A percentile compares a stretch with the other conserved stretches of the same genome.
Conservation (phyloP, 2,329 filamentous ascomycete species). For the Sporothrix globosa region DNA sequence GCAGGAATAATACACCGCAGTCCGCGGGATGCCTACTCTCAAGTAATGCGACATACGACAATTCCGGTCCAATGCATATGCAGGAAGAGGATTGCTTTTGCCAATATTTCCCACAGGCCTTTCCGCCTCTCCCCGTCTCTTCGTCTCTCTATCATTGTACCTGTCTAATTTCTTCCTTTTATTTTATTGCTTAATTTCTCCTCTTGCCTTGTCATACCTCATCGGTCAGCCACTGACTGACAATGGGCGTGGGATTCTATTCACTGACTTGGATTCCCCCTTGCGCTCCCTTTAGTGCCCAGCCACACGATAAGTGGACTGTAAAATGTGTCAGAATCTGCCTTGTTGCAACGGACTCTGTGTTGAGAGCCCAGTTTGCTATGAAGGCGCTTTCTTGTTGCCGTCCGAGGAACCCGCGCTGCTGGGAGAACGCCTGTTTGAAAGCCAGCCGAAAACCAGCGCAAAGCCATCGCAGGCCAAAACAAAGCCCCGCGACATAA, state of each 20-base stretch:
- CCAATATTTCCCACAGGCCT: constrained; percentile 11
- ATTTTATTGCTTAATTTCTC: neutral
- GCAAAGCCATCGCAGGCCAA: neutral
- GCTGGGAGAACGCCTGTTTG: constrained; percentile 8
- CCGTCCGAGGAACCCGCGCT: neutral
- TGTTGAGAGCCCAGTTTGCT: neutral
- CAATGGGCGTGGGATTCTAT: neutral
- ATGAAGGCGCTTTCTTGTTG: neutral
- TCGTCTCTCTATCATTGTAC: neutral
- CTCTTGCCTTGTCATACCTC: neutral
- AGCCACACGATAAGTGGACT: constrained; percentile 22
- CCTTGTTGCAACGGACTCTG: neutral
- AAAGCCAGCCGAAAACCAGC: neutral
- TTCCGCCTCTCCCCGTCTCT: neutral
- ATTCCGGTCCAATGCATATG: neutral
- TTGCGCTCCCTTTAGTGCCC: neutral
- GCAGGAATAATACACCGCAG: neutral
- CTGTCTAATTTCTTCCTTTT: neutral
- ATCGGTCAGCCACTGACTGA: constrained; percentile 2
- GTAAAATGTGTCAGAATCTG: neutral
- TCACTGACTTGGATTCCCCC: too few relatives aligned
- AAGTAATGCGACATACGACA: neutral
- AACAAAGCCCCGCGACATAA: neutral
- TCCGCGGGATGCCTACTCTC: neutral
- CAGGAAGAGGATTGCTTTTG: neutral